phyloP scores from a whole-genome alignment of 768 basidiomycete genomes.

The Lentinula aciculospora region DNA sequence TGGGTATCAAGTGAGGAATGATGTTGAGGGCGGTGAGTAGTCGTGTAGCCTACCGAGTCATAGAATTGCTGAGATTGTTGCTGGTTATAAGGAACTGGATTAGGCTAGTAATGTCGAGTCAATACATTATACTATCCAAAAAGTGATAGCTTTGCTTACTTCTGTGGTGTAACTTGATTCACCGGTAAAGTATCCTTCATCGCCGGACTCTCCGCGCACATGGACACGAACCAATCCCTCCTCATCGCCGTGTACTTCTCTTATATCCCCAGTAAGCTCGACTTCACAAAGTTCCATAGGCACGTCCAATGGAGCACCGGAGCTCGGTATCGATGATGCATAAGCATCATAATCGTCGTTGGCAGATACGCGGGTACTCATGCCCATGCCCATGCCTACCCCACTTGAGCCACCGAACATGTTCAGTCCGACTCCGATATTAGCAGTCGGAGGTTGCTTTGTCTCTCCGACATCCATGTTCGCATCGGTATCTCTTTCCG shows the following conservation, averaged over 20 bases:
- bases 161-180: not conserved
- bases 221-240: constrained; percentile 39
- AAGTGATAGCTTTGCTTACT: not conserved
- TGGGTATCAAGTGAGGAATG: constrained; percentile 2
- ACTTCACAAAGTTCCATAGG: constrained; percentile 46
- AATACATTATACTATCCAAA: not conserved
- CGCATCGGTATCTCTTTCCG: not conserved
- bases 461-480: not conserved
- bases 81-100: not conserved
- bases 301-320: constrained; percentile 26
- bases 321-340: not conserved
- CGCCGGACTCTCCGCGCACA: constrained; percentile 3
- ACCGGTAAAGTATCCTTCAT: not conserved
- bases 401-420: constrained; percentile 21
- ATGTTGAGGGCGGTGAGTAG: not conserved
- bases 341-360: not conserved
- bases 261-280: constrained; percentile 51
- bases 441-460: not conserved
- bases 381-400: constrained; percentile 21
- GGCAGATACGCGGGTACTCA: constrained; percentile 6
- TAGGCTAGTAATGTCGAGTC: not conserved
- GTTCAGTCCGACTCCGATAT: constrained; percentile 17
- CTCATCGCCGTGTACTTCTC: constrained; percentile 53
- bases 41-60: not conserved
- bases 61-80: not conserved